These are phyloP conservation scores for Aspergillus funiculosus DNA, from an alignment of 495 filamentous ascomycete species.

Conservation along the genomic window DNA sequence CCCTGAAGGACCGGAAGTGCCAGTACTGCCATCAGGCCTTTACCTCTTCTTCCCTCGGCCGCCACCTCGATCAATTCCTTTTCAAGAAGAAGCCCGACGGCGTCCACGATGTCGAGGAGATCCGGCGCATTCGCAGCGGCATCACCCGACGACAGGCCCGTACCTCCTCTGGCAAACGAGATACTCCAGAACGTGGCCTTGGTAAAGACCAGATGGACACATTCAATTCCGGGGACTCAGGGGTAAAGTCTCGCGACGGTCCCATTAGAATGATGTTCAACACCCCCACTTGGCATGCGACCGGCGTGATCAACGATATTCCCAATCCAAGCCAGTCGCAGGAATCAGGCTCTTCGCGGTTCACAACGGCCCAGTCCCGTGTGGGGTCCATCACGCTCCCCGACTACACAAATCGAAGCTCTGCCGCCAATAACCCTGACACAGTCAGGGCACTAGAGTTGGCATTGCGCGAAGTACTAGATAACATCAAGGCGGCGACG, in stretches of 20 bases:
- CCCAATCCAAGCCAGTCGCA: conserved; percentile 39
- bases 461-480: conserved; percentile 72
- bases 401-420: conserved; percentile 53
- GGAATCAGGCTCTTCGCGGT: conserved; percentile 33
- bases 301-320: conserved; percentile 76
- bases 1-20: conserved; percentile 73
- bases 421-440: conserved; percentile 58
- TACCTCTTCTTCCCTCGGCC: conserved; percentile 87
- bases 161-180: conserved; percentile 52
- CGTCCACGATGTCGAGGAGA: conserved; percentile 80
- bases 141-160: conserved; percentile 79
- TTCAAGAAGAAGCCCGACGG: conserved; percentile 86
- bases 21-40: conserved; percentile 81
- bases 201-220: conserved; percentile 30
- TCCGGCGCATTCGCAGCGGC: conserved; percentile 67
- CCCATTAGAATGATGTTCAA: conserved; percentile 51
- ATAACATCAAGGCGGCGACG: conserved; percentile 76
- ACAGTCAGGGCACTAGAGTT: conserved; percentile 74
- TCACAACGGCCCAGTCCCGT: conserved; percentile 38
- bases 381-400: conserved; percentile 47
- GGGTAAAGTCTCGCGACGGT: conserved; percentile 32
- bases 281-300: conserved; percentile 67
- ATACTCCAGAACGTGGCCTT: conserved; percentile 37
- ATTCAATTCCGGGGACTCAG: conserved; percentile 21
- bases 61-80: conserved; percentile 86